Evolutionary conservation across 2,329 filamentous ascomycete genomes (phyloP).

Genomic region (Aspergillus fumigatus): DNA sequence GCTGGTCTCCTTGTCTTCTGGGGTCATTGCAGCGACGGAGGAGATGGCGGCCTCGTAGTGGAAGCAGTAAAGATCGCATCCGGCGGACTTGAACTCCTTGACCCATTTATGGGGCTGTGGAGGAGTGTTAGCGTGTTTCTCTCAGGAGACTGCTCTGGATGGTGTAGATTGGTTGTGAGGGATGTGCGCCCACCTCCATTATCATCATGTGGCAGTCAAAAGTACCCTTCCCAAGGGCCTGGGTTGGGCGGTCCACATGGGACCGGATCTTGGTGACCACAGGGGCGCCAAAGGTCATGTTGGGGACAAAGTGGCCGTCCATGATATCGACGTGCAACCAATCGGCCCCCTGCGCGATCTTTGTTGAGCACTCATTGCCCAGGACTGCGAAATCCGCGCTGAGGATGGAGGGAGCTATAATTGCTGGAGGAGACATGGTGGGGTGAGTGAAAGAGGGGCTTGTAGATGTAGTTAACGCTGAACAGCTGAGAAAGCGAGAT

Average conservation of each 20-base stretch:
- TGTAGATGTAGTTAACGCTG: background rate
- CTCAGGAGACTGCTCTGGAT: background rate
- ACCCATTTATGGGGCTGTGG: constrained; percentile 96
- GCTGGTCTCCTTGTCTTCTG: constrained; percentile 61
- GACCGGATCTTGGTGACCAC: constrained; percentile 90
- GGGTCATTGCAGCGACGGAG: constrained; percentile 77
- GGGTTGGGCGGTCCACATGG: constrained; percentile 71
- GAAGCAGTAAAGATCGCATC: constrained; percentile 99
- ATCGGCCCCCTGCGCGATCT: constrained; percentile 81
- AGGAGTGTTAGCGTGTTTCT: background rate
- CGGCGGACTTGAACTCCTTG: constrained; percentile 86
- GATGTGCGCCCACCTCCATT: constrained; percentile 63
- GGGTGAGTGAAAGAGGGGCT: background rate
- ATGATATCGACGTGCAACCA: constrained; percentile 96
- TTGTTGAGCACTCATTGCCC: constrained; percentile 78
- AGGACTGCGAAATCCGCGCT: constrained; percentile 92
- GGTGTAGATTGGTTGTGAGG: too few relatives aligned
- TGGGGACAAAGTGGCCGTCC: constrained; percentile 98
- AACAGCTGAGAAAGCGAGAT: background rate
- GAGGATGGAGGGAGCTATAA: constrained; percentile 97
- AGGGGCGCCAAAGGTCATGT: constrained; percentile 93
- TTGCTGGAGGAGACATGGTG: constrained; percentile 80
- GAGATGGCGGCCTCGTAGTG: constrained; percentile 92
- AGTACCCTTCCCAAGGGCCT: constrained; percentile 72
- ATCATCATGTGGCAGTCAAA: constrained; percentile 99